These are phyloP conservation scores for Blastobotrys chiropterorum DNA, from an alignment of 805 yeast species.

Conservation along the genomic window DNA sequence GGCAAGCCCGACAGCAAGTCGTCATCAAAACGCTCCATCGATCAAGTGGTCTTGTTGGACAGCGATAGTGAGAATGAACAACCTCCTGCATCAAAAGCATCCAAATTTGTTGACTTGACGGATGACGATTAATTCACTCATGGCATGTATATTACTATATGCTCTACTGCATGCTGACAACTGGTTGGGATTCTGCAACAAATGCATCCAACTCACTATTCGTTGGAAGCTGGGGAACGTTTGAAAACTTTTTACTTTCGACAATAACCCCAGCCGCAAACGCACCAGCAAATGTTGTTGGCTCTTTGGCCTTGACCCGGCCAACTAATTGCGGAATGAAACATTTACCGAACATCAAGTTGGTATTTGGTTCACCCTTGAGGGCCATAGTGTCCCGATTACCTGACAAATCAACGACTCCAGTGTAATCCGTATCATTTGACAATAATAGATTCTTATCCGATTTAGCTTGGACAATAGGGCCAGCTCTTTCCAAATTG, in stretches of 20 bases:
- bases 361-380: neutral
- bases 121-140: too few species aligned
- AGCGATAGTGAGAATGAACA: neutral
- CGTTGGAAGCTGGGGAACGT: neutral
- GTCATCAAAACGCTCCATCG: neutral
- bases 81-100: neutral
- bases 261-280: neutral
- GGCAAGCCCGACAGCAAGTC: too few species aligned
- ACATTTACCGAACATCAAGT: neutral
- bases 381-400: neutral
- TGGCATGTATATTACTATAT: too few species aligned
- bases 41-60: neutral
- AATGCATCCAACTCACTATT: neutral
- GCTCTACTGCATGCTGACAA: neutral
- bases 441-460: neutral
- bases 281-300: neutral
- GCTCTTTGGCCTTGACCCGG: neutral
- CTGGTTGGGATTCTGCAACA: neutral
- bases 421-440: neutral
- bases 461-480: neutral
- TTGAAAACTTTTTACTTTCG: neutral
- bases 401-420: neutral
- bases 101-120: neutral
- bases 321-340: neutral
- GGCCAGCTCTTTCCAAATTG: slow-evolving; percentile 2